A percentile compares a stretch with the other conserved stretches of the same genome.
Conservation (phyloP, 805 yeast genomes). For the Yarrowia hollandica region DNA sequence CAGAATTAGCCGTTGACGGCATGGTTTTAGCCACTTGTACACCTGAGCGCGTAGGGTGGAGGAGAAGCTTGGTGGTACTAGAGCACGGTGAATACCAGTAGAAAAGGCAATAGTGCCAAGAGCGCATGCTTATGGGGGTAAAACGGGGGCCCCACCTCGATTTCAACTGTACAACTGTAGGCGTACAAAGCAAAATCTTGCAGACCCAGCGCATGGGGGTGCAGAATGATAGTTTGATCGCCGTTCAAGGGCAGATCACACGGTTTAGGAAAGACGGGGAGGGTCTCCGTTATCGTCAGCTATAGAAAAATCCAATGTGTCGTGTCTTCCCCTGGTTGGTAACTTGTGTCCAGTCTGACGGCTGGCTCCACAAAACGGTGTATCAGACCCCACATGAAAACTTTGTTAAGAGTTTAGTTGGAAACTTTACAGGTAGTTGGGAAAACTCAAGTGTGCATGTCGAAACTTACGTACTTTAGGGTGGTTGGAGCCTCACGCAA, state of each 20-base stretch:
- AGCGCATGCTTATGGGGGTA: no score
- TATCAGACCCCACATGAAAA: background rate
- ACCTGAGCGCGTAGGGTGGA: slow-evolving; percentile 8
- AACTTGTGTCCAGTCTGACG: no score
- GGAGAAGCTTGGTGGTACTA: background rate
- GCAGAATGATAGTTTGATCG: background rate
- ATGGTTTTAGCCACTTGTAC: no score
- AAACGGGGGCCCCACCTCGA: slow-evolving; percentile 1
- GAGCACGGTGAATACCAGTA: no score
- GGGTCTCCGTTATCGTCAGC: background rate
- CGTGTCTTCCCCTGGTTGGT: no score
- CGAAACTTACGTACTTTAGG: background rate
- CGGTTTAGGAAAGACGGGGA: background rate
- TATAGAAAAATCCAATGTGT: no score
- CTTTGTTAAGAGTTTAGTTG: background rate
- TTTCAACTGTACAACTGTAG: background rate
- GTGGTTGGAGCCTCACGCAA: background rate
- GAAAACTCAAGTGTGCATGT: no score
- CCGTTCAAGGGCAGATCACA: background rate
- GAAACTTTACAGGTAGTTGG: background rate
- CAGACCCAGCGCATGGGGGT: slow-evolving; percentile 1
- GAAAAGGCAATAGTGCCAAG: background rate
- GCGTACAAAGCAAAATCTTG: no score
- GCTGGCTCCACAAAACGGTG: no score
- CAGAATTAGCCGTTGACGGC: background rate